Evolutionary conservation across 805 yeast genomes (phyloP).

Genomic region (Zygosaccharomyces lentus): DNA sequence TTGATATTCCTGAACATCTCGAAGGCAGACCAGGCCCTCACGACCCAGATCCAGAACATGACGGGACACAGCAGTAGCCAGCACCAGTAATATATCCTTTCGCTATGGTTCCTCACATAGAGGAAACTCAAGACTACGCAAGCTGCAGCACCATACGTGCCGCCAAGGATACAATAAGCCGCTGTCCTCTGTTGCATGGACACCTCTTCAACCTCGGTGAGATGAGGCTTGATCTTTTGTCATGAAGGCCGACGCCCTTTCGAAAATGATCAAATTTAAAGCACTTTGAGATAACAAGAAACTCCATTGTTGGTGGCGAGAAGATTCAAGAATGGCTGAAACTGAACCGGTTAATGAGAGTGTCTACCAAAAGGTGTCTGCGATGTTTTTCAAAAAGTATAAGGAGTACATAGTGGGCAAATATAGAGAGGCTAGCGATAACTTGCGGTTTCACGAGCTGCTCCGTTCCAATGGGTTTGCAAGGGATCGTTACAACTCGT

Average conservation of each 20-base stretch:
- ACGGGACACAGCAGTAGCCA: conserved; percentile 28
- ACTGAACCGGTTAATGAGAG: not conserved
- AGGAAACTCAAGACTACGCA: conserved; percentile 14
- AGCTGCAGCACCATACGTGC: conserved; percentile 19
- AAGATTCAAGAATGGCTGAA: conserved; percentile 1
- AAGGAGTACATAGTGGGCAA: conserved; percentile 19
- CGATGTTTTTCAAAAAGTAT: conserved; percentile 23
- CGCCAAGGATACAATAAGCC: conserved; percentile 16
- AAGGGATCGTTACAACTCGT: conserved; percentile 20
- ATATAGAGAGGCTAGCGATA: conserved; percentile 19
- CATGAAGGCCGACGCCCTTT: not conserved
- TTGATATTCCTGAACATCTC: conserved; percentile 32
- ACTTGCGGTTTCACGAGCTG: conserved; percentile 18
- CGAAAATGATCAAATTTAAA: not conserved
- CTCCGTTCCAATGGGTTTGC: conserved; percentile 24
- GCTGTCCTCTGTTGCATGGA: conserved; percentile 20
- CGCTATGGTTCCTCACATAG: conserved; percentile 11
- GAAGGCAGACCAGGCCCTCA: conserved; percentile 34
- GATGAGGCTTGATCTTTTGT: not conserved
- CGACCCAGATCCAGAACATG: conserved; percentile 34
- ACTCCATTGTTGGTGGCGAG: not conserved
- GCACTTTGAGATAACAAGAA: not conserved
- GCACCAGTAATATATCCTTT: conserved; percentile 28
- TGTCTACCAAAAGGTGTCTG: conserved; percentile 12
- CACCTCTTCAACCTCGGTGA: not conserved